Base-by-base conservation (phyloP, 2,329 filamentous ascomycete species). In the Aspergillus hiratsukae region DNA sequence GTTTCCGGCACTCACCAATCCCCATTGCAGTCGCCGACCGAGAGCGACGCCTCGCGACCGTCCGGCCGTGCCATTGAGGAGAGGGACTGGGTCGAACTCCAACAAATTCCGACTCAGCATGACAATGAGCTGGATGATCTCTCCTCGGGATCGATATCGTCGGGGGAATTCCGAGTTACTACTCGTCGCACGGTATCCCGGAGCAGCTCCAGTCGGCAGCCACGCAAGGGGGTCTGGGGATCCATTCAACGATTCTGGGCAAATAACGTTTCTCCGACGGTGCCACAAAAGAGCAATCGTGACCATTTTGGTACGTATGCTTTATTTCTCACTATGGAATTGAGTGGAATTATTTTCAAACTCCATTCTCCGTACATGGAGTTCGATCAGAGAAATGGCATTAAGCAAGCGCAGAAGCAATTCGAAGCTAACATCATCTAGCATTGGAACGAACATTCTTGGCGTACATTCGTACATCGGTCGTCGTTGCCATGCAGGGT, bases 221-320 rank as follows among this genome's bases (percentile, higher is more conserved):
- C 55, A 58, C 51, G 51, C 14, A 63, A 64, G 79, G 86, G 28
- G 86, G 87, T 1, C 70, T 78, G 17, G 84, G 86, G 27, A 80
- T 84, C 62, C 90, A 91, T 76, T 77, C 85, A 55, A 84, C 93
- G 67, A 83, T 97, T 45, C 94, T 99, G 74, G 90, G 87, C 60
- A 87, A 96, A 73, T n/a, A 57, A 75, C 61, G 69, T 77, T 7
- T 68, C 66, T 4, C 49, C 76, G 59, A 71, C 68, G 0, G 74
- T 76, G 14, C 61, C 72, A 10, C 72, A 75, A 51, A 74, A 73
- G 57, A 72, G 66, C 27, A 76, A 76, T 60, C 68, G 75, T 3
- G 75, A 77, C 62, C 70, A 77, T 63, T 74, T 73, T 54, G 75
- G 75, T 76, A 60, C 55, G 67, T 64, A 14, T 56, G 10, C 53